These are phyloP conservation scores for Boechera retrofracta DNA, from an alignment of 345 rosid genomes.

Conservation along the genomic window DNA sequence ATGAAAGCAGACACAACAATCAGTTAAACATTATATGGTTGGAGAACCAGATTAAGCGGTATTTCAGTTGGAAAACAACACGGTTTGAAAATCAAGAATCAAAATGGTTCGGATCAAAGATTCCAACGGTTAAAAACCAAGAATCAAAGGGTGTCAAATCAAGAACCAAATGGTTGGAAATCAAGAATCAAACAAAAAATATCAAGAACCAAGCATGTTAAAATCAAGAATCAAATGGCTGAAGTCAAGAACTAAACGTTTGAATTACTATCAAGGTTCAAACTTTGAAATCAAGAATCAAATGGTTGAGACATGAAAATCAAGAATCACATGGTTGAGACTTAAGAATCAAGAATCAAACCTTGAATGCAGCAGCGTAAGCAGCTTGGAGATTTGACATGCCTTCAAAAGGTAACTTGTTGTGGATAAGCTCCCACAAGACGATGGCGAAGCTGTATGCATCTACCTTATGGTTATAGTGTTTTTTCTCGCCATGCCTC, in stretches of 20 bases:
- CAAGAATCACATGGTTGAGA: neutral
- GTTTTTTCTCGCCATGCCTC: slow-evolving; percentile 96
- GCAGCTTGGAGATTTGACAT: slow-evolving; percentile 99
- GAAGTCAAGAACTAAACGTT: neutral
- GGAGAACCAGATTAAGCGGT: neutral
- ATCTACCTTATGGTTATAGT: slow-evolving; percentile 94
- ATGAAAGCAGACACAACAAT: neutral
- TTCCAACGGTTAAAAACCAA: too few species aligned
- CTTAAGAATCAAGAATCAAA: slow-evolving; percentile 28
- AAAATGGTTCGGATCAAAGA: too few species aligned
- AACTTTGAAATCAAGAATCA: slow-evolving; percentile 3
- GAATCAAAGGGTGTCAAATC: neutral
- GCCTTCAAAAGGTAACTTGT: slow-evolving; percentile 96
- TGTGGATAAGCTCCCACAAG: slow-evolving; percentile 94
- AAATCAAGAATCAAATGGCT: neutral
- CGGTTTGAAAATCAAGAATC: neutral
- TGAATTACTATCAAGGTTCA: neutral
- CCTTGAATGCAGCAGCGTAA: slow-evolving; percentile 99
- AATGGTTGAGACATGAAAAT: too few species aligned
- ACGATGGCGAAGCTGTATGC: slow-evolving; percentile 95
- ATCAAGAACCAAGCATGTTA: neutral
- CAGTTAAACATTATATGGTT: neutral
- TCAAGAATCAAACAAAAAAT: neutral
- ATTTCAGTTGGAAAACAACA: neutral
- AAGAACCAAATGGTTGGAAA: neutral